These are phyloP conservation scores for Mucor circinelloides DNA, from an alignment of 371 early-diverging fungal genomes.

Conservation along the genomic window DNA sequence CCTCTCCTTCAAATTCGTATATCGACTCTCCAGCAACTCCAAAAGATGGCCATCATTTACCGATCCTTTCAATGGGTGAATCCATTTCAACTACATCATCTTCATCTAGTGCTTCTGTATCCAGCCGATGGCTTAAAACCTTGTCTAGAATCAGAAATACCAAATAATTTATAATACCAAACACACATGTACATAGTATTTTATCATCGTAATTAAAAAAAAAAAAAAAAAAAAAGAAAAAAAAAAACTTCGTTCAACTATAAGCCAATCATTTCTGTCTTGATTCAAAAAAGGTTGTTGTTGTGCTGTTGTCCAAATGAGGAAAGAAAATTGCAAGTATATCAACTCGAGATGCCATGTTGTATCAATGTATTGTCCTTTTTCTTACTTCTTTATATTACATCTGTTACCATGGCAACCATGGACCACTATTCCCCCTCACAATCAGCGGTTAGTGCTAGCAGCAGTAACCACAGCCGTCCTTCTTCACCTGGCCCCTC, in stretches of 20 bases:
- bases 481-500: constrained; percentile 5
- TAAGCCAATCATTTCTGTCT: not conserved
- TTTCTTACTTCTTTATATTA: constrained; percentile 1
- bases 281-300: constrained; percentile 15
- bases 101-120: not conserved
- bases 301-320: constrained; percentile 16
- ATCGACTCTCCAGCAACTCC: constrained; percentile 15
- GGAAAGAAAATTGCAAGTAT: constrained; percentile 8
- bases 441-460: not conserved
- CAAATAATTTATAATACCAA: not conserved
- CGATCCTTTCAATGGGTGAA: not conserved
- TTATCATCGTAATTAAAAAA: not conserved
- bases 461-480: not conserved
- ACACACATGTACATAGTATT: not conserved
- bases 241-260: not conserved
- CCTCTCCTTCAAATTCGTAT: constrained; percentile 12
- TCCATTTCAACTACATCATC: not conserved
- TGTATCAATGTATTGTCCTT: not conserved
- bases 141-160: constrained; percentile 10
- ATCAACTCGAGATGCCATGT: not conserved
- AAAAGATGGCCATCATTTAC: constrained; percentile 5
- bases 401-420: not conserved
- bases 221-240: not conserved
- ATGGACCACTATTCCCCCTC: constrained; percentile 3
- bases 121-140: constrained; percentile 4